Evolutionary conservation across 2,329 filamentous ascomycete species (phyloP), one percentile per base, ranked within the genome.

Genomic region (Metarhizium guizhouense): DNA sequence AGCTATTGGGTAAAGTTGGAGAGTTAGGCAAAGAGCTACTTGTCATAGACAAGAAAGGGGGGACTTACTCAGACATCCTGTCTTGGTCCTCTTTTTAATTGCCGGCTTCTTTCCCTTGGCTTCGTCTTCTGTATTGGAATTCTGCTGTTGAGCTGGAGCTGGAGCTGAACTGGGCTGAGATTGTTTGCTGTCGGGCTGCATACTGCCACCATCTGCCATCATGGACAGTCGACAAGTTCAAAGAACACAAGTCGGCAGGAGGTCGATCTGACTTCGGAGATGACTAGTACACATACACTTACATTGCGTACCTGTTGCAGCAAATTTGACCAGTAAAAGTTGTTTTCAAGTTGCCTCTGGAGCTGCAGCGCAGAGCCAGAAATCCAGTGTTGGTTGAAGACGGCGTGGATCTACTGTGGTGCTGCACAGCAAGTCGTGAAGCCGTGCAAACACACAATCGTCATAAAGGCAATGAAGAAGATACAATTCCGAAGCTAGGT

Each of bases 1-100:
- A 56, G 94, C 88, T 92, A 34, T 48, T 67, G 49, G 58, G 51
- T 56, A 58, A 34, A 59, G 55, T 30, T 50, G 65, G 56, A 64
- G 65, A 58, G 58, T 57, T 54, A 29, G 43, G 30, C 11, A 29
- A 25, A 52, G 48, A 34, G 42, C 29, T 18, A 38, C 34, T 47
- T 25, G 14, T 25, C 14, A 13, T 18, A 14, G 14, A 16, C 25
- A 38, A 51, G 49, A 38, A 50, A 11, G 36, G 43, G 47, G 36
- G 20, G 54, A 78, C 86, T 70, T 79, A 91, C 87, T 96, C 58
- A 96, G 73, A 68, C 92, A 96, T 14, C 92, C 92, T 2, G 92
- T 96, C 74, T 96, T 96, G 53, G 92, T 96, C 64, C 92, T 79
- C 69, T 86, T 90, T 63, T 82, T 81, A 25, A 74, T 70, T 18